Evolutionary conservation across 2,329 filamentous ascomycete species (phyloP).

Genomic region (Ophiobolus disseminans): DNA sequence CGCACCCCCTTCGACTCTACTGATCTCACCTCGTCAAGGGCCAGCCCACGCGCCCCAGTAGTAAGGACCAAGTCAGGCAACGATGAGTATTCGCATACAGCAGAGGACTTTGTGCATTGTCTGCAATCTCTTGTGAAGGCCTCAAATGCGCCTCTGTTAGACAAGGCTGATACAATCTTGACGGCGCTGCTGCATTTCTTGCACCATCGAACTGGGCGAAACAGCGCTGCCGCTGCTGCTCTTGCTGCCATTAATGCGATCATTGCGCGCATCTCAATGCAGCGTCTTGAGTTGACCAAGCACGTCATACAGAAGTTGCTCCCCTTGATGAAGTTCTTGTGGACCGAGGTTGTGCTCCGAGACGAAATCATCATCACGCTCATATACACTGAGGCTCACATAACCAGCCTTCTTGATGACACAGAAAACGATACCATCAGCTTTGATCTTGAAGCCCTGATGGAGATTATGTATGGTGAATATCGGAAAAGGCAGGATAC

Average conservation of each 20-base stretch:
- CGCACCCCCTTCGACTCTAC: constrained; percentile 41
- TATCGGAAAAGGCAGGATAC: constrained; percentile 74
- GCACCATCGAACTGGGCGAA: constrained; percentile 64
- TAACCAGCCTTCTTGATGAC: constrained; percentile 42
- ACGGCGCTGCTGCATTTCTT: constrained; percentile 67
- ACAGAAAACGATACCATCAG: constrained; percentile 34
- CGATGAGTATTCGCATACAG: constrained; percentile 31
- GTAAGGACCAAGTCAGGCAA: constrained; percentile 24
- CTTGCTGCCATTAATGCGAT: constrained; percentile 79
- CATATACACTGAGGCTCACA: constrained; percentile 62
- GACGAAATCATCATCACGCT: constrained; percentile 78
- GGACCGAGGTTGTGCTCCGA: constrained; percentile 69
- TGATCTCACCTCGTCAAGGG: constrained; percentile 31
- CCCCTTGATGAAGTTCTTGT: constrained; percentile 76
- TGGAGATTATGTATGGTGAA: constrained; percentile 76
- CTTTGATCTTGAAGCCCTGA: constrained; percentile 65
- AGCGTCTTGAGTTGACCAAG: constrained; percentile 70
- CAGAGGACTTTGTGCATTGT: constrained; percentile 63
- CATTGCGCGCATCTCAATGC: constrained; percentile 69
- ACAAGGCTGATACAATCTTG: constrained; percentile 64
- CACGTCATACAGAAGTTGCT: constrained; percentile 67
- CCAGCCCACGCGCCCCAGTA: constrained; percentile 31
- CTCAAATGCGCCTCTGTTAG: constrained; percentile 71
- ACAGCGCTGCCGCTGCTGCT: constrained; percentile 73
- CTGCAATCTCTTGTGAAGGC: constrained; percentile 69